Evolutionary conservation across 1,284 basidiomycete genomes (phyloP).

Genomic region (Chondrostereum purpureum): DNA sequence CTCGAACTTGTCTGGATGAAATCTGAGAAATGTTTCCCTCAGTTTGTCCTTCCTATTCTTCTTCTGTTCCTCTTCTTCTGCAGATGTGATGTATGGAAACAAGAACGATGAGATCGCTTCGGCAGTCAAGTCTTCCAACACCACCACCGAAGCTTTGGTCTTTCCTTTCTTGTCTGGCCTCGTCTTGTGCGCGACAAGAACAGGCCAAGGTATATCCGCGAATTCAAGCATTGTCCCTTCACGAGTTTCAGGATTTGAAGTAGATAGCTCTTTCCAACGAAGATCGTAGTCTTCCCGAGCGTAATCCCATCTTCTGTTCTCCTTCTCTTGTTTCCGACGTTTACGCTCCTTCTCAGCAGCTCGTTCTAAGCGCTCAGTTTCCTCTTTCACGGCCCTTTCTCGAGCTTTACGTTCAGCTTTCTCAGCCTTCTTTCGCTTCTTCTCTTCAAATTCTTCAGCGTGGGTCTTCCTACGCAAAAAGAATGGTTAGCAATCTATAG

Average conservation of each 20-base stretch:
- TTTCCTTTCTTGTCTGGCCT: constrained; percentile 13
- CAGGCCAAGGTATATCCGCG: constrained; percentile 76
- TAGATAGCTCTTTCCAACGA: constrained; percentile 47
- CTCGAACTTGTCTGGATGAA: constrained; percentile 86
- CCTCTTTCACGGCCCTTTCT: constrained; percentile 47
- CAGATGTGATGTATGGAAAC: constrained; percentile 25
- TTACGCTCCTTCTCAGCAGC: constrained; percentile 44
- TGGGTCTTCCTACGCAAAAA: constrained; percentile 56
- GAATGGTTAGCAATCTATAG: not conserved
- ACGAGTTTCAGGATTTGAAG: constrained; percentile 15
- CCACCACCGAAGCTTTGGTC: constrained; percentile 15
- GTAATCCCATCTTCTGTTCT: constrained; percentile 32
- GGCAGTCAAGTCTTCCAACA: constrained; percentile 46
- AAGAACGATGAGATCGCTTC: constrained; percentile 62
- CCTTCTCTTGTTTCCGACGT: constrained; percentile 38
- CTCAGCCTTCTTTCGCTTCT: constrained; percentile 46
- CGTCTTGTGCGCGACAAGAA: constrained; percentile 34
- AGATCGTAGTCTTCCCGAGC: constrained; percentile 50
- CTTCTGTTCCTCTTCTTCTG: constrained; percentile 22
- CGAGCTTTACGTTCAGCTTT: constrained; percentile 43
- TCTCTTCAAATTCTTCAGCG: constrained; percentile 58
- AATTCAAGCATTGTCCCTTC: constrained; percentile 33
- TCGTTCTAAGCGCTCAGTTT: constrained; percentile 45
- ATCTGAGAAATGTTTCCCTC: constrained; percentile 68
- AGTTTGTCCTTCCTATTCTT: constrained; percentile 54